Base-by-base conservation (phyloP, 106 monocot species). In the Vanilla planifolia region DNA sequence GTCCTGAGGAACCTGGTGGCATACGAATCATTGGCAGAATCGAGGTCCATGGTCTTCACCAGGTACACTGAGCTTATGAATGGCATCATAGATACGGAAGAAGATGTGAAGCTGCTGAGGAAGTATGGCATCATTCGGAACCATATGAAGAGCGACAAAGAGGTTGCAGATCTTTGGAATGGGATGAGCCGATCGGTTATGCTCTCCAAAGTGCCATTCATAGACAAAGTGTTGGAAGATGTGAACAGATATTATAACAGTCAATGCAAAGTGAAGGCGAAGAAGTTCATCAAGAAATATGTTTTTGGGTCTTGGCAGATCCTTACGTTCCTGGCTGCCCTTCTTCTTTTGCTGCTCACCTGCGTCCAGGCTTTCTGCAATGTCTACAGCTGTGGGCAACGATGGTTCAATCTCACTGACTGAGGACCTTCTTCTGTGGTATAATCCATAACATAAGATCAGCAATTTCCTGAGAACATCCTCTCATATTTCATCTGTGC, bases 41-140 rank as follows among this genome's bases (percentile, higher is more conserved):
- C 63, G 1, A 63, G 67, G 19, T 58, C 63, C 15, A 41, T 69
- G 50, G 9, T 39, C 13, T 43, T 76, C 28, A 64, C 75, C 1
- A 52, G 75, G 24, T 76, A 76, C 41, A 62, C 64, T 17, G 75
- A 76, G 39, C 51, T 76, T 25, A 76, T 76, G 75, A 76, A 76
- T 51, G 75, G 75, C 5, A 69, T 76, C 15, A 69, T 76, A n/a
- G 69, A 76, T 25, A 64, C 51, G 1, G 69, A 48, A 41, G 69
- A 76, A 27, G 75, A 76, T 43, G 75, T 57, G 15, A 76, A 47
- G 51, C 7, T 76, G 43, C 21, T 69, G 33, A 69, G 75, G 50
- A 40, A 69, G 39, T 53, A 16, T 1, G 37, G 64, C 2, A 40
- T 64, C 2, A 1, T 76, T 14, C 34, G 58, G 43, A 76, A 76